A percentile compares a stretch with the other conserved stretches of the same genome.
phyloP scores from a whole-genome alignment of 2,329 filamentous ascomycete genomes.

The Ascochyta viciae-villosae region DNA sequence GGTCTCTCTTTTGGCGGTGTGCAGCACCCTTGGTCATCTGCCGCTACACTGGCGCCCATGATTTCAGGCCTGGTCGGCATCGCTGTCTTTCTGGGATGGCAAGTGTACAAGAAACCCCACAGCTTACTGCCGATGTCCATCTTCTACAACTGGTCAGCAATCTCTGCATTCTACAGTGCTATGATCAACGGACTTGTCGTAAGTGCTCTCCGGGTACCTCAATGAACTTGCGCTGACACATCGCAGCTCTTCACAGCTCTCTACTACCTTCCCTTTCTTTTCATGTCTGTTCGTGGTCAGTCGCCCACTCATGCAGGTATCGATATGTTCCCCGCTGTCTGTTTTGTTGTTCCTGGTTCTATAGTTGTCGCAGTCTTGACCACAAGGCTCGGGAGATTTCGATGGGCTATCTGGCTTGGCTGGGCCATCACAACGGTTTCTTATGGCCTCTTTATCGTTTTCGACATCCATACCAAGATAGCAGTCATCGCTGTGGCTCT shows the following conservation, averaged over 20 bases:
- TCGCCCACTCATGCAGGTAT: constrained; percentile 48
- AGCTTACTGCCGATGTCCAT: constrained; percentile 50
- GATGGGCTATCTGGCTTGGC: constrained; percentile 54
- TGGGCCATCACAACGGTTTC: constrained; percentile 50
- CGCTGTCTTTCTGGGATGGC: constrained; percentile 45
- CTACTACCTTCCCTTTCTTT: constrained; percentile 54
- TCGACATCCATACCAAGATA: constrained; percentile 44
- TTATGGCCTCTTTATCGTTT: constrained; percentile 49
- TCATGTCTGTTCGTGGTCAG: constrained; percentile 46
- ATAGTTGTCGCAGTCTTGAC: constrained; percentile 35
- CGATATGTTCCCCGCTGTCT: constrained; percentile 47
- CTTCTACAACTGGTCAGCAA: constrained; percentile 46
- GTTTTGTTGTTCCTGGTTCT: constrained; percentile 41
- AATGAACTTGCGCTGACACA: not conserved
- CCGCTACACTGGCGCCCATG: constrained; percentile 51
- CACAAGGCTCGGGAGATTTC: constrained; percentile 36
- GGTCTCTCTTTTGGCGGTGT: constrained; percentile 55
- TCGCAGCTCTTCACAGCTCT: constrained; percentile 51
- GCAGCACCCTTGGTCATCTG: constrained; percentile 49
- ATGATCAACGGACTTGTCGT: constrained; percentile 55
- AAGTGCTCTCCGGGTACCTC: constrained; percentile 19
- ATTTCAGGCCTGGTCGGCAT: constrained; percentile 44
- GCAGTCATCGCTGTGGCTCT: constrained; percentile 49
- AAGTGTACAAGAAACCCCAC: constrained; percentile 42
- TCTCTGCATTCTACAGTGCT: constrained; percentile 52